Conservation (phyloP, 2,329 filamentous ascomycete genomes). For the Aspergillus pseudoviridinutans region DNA sequence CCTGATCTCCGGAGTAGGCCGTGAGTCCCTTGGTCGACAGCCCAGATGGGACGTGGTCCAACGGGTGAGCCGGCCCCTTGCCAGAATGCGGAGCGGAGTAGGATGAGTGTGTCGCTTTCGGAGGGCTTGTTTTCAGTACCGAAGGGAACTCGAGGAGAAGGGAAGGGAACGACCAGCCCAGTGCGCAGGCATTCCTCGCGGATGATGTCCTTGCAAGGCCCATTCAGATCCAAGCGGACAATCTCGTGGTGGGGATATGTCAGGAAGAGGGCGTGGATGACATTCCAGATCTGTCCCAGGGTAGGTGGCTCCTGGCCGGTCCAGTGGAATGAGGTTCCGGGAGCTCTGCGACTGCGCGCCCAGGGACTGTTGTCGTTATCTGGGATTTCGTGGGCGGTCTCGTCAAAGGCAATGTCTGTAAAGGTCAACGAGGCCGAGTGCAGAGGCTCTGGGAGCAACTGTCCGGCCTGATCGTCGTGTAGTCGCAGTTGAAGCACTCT, state of each 20-base stretch:
- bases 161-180: slow-evolving; percentile 24
- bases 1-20: slow-evolving; percentile 20
- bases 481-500: slow-evolving; percentile 30
- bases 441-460: slow-evolving; percentile 33
- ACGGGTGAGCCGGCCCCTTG: slow-evolving; percentile 66
- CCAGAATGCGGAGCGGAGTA: slow-evolving; percentile 61
- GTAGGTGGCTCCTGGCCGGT: slow-evolving; percentile 23
- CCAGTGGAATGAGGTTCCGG: slow-evolving; percentile 33
- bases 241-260: slow-evolving; percentile 29
- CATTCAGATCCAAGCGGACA: slow-evolving; percentile 32
- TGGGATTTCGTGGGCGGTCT: slow-evolving; percentile 23
- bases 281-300: slow-evolving; percentile 37
- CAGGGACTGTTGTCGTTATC: slow-evolving; percentile 37
- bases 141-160: slow-evolving; percentile 15
- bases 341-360: slow-evolving; percentile 32
- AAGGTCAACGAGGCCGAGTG: slow-evolving; percentile 38
- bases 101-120: slow-evolving; percentile 35
- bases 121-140: slow-evolving; percentile 18
- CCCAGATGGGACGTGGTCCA: slow-evolving; percentile 61
- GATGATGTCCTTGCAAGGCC: slow-evolving; percentile 35
- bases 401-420: slow-evolving; percentile 29
- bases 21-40: slow-evolving; percentile 42
- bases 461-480: slow-evolving; percentile 30
- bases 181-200: slow-evolving; percentile 38
- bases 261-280: slow-evolving; percentile 35